Conservation (phyloP, 2,329 filamentous ascomycete genomes). For the Colletotrichum plurivorum region DNA sequence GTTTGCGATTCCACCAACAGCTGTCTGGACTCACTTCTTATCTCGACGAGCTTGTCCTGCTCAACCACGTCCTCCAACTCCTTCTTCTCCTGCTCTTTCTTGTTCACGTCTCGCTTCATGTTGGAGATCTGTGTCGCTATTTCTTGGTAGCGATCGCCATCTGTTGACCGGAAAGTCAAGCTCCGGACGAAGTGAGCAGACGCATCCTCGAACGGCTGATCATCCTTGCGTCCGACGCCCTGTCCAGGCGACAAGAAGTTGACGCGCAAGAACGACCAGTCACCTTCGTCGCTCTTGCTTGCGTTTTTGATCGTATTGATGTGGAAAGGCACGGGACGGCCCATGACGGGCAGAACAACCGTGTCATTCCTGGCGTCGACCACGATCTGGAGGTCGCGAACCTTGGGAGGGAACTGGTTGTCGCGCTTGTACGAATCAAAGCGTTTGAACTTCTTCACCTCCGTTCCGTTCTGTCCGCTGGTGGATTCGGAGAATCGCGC, state of each 20-base stretch:
- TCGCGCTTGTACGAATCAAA: constrained; percentile 99
- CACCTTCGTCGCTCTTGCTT: constrained; percentile 96
- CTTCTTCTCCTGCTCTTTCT: constrained; percentile 98
- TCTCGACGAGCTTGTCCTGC: constrained; percentile 96
- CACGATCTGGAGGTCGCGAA: constrained; percentile 89
- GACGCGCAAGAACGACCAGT: constrained; percentile 93
- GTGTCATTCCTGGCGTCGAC: constrained; percentile 93
- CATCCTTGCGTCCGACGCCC: constrained; percentile 96
- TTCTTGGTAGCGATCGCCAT: constrained; percentile 89
- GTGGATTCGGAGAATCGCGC: constrained; percentile 89
- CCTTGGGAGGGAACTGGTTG: constrained; percentile 87
- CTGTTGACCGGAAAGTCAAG: constrained; percentile 92
- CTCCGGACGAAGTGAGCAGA: constrained; percentile 96
- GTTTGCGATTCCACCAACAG: neutral
- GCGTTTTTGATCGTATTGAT: constrained; percentile 99
- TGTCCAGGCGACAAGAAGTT: constrained; percentile 98
- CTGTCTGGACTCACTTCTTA: constrained; percentile 77
- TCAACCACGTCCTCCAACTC: constrained; percentile 99
- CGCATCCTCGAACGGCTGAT: constrained; percentile 97
- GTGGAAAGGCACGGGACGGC: constrained; percentile 96
- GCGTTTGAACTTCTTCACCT: constrained; percentile 98
- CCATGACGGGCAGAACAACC: constrained; percentile 96
- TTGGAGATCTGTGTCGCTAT: constrained; percentile 95
- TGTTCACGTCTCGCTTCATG: constrained; percentile 91
- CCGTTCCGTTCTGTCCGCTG: constrained; percentile 87